A percentile compares a stretch with the other conserved stretches of the same genome.
phyloP scores from a whole-genome alignment of 129 eudicot species.

The Escallonia herrerae region DNA sequence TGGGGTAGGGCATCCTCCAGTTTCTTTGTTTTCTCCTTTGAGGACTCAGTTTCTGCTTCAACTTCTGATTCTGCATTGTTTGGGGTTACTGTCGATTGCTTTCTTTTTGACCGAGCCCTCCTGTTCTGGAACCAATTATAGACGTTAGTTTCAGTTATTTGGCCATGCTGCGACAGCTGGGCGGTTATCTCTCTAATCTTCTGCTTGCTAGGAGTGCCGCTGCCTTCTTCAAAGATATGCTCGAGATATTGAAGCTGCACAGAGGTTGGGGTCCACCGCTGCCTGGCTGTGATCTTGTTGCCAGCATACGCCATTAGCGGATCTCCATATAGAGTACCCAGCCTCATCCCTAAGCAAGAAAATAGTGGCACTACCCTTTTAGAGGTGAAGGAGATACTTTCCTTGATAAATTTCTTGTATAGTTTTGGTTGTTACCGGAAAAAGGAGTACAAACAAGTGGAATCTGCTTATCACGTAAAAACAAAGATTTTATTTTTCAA shows the following conservation, averaged over 20 bases:
- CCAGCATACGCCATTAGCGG: slow-evolving; percentile 36
- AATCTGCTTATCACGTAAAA: too few species aligned
- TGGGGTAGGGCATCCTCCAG: neutral
- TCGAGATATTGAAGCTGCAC: slow-evolving; percentile 34
- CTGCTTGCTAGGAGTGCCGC: slow-evolving; percentile 25
- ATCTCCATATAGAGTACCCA: slow-evolving; percentile 46
- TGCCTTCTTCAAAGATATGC: slow-evolving; percentile 22
- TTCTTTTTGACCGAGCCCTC: slow-evolving; percentile 29
- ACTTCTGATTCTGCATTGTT: slow-evolving; percentile 20
- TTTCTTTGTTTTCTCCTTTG: slow-evolving; percentile 8
- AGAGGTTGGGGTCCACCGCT: slow-evolving; percentile 33
- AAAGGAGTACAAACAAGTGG: too few species aligned
- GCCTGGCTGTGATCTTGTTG: slow-evolving; percentile 23
- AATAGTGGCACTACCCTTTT: neutral
- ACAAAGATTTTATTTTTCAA: too few species aligned
- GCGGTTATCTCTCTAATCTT: slow-evolving; percentile 17
- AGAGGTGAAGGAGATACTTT: too few species aligned
- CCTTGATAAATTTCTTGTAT: too few species aligned
- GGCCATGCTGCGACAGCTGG: slow-evolving; percentile 24
- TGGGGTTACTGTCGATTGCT: slow-evolving; percentile 10
- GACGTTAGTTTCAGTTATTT: slow-evolving; percentile 24
- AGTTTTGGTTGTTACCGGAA: too few species aligned
- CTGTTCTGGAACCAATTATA: slow-evolving; percentile 38
- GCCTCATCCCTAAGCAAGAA: slow-evolving; percentile 25
- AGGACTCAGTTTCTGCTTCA: slow-evolving; percentile 10